A percentile compares a stretch with the other conserved stretches of the same genome.
phyloP scores from a whole-genome alignment of 2,329 filamentous ascomycete genomes.

The Bertia moriformis region DNA sequence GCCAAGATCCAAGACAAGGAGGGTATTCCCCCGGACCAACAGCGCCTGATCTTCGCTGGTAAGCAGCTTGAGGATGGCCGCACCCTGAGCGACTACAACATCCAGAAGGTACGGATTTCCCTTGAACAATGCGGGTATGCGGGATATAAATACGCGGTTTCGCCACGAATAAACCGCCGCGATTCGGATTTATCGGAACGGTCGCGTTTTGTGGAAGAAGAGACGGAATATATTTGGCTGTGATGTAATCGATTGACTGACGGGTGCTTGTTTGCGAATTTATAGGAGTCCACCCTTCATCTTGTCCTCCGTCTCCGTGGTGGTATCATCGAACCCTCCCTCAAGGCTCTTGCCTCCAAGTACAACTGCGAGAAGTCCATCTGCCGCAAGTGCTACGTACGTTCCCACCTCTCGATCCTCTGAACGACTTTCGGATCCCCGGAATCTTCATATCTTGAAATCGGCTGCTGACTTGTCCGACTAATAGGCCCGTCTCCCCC shows the following conservation, averaged over 20 bases:
- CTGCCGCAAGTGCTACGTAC: slow-evolving; percentile 76
- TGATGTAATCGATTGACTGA: neutral
- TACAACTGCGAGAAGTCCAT: slow-evolving; percentile 99
- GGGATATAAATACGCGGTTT: no score
- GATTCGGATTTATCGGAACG: no score
- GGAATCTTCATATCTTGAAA: no score
- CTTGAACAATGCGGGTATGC: neutral
- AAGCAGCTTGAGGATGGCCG: slow-evolving; percentile 99
- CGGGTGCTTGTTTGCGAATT: slow-evolving; percentile 2
- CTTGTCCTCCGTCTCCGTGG: slow-evolving; percentile 96
- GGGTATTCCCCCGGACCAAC: slow-evolving; percentile 93
- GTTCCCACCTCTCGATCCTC: slow-evolving; percentile 18
- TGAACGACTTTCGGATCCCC: neutral
- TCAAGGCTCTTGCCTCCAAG: slow-evolving; percentile 96
- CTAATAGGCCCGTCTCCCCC: slow-evolving; percentile 60
- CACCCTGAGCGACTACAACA: slow-evolving; percentile 96
- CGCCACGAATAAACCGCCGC: no score
- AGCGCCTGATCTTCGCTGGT: slow-evolving; percentile 96
- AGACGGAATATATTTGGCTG: neutral
- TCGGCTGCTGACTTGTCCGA: neutral
- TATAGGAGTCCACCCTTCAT: slow-evolving; percentile 90
- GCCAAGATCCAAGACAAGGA: slow-evolving; percentile 99
- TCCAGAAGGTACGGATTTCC: slow-evolving; percentile 65
- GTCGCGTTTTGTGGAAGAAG: no score
- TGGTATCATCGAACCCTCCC: slow-evolving; percentile 97